Evolutionary conservation across 305 asterid species (phyloP), one percentile per base, ranked within the genome.

Genomic region (Fraxinus sp.): DNA sequence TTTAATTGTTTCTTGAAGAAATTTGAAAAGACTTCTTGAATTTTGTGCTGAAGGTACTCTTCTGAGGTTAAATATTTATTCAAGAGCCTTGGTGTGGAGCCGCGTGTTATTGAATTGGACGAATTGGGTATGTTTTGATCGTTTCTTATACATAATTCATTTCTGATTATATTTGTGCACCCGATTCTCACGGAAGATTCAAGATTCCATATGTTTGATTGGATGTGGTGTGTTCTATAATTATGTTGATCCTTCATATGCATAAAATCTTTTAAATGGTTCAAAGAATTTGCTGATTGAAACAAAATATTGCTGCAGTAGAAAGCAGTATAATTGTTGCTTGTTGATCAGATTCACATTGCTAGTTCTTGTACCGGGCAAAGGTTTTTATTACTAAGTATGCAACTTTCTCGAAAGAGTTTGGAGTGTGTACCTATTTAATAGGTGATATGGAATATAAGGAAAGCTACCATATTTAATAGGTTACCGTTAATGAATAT

Each of bases 71-170:
- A 91, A 82, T 83, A 88, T 46, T 85, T 95, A 92, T 91, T 95
- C 73, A 92, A 88, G 89, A 90, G 86, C 80, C 89, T 93, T 66
- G 98, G 94, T 16, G 97, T 88, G 91, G 94, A 93, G 81, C 93
- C 97, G 35, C 82, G 88, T 81, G 98, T 95, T 62, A 76, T 95
- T 86, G 98, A 93, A 85, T 89, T 95, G 93, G 98, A 95, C 77
- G 84, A 88, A 87, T 79, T 91, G 87, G 98, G 98, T 93, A 89
- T 20, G 84, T 77, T 82, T 77, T 5, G 33, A 16, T 41, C 49
- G 62, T 52, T 52, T 49, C 59, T 82, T 73, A 36, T 52, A 68
- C 18, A 30, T 5, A 14, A 14, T 49, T 49, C 20, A 49, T 49
- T 49, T 52, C 22, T 52, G 22, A 52, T 52, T 16, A 52, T 52